phyloP scores from a whole-genome alignment of 768 basidiomycete species.

The Tubosaeta sp. region DNA sequence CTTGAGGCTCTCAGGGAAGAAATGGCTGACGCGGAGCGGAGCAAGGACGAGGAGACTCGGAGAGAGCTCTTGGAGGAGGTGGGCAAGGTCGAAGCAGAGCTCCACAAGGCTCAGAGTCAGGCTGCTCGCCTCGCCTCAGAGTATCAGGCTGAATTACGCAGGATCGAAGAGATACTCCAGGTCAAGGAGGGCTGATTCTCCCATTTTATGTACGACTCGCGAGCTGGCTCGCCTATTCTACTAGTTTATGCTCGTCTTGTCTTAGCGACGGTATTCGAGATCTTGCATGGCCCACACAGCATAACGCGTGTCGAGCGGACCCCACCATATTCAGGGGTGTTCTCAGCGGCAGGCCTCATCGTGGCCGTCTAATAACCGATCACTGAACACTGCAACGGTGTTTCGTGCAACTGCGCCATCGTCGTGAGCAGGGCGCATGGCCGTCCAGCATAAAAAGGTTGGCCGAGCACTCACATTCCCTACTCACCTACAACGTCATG shows the following conservation, averaged over 20 bases:
- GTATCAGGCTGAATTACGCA: slow-evolving; percentile 32
- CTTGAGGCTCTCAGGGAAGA: slow-evolving; percentile 44
- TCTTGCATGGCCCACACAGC: slow-evolving; percentile 15
- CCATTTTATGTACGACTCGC: slow-evolving; percentile 17
- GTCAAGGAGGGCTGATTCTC: slow-evolving; percentile 26
- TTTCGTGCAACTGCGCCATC: too few relatives aligned
- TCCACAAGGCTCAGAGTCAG: slow-evolving; percentile 27
- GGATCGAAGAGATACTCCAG: slow-evolving; percentile 30
- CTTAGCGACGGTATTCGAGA: slow-evolving; percentile 5
- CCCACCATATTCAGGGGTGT: slow-evolving; percentile 7
- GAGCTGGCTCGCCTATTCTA: slow-evolving; percentile 21
- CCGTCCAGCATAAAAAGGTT: slow-evolving; percentile 18
- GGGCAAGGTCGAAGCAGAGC: slow-evolving; percentile 28
- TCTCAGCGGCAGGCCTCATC: slow-evolving; percentile 21
- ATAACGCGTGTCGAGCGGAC: neutral
- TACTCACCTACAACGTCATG: slow-evolving; percentile 15
- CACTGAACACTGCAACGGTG: slow-evolving; percentile 19
- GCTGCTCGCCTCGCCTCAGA: slow-evolving; percentile 30
- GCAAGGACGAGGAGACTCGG: slow-evolving; percentile 45
- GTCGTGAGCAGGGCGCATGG: too few relatives aligned
- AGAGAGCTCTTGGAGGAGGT: slow-evolving; percentile 41
- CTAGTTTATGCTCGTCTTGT: slow-evolving; percentile 14
- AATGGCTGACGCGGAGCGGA: slow-evolving; percentile 42
- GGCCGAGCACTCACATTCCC: neutral
- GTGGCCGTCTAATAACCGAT: slow-evolving; percentile 25